phyloP scores from a whole-genome alignment of 495 filamentous ascomycete species.

The Penicillium egyptiacum region DNA sequence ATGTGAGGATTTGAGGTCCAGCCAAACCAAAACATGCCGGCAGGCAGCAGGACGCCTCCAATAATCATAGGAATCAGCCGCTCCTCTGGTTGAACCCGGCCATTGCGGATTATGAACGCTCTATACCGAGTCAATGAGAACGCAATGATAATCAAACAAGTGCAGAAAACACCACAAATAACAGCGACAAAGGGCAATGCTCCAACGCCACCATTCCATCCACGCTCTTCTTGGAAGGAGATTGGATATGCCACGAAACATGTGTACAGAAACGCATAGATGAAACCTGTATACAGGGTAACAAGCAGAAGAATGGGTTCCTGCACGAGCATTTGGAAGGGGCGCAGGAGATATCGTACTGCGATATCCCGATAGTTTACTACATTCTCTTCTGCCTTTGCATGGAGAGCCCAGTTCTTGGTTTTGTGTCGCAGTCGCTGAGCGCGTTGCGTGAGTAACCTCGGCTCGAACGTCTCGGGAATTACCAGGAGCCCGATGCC shows the following conservation, averaged over 20 bases:
- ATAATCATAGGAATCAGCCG: conserved; percentile 53
- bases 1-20: conserved; percentile 48
- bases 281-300: conserved; percentile 38
- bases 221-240: conserved; percentile 48
- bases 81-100: conserved; percentile 45
- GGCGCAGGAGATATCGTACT: conserved; percentile 36
- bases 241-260: conserved; percentile 56
- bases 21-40: conserved; percentile 57
- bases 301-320: conserved; percentile 44
- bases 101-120: conserved; percentile 20
- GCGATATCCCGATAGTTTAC: conserved; percentile 34
- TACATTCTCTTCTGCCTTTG: conserved; percentile 20
- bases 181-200: conserved; percentile 56
- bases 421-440: conserved; percentile 50
- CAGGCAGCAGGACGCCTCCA: conserved; percentile 49
- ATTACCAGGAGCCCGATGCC: conserved; percentile 40
- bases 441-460: conserved; percentile 52
- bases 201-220: conserved; percentile 44
- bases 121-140: conserved; percentile 41
- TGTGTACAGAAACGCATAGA: conserved; percentile 42
- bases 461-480: conserved; percentile 55
- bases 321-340: conserved; percentile 31
- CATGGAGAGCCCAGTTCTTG: conserved; percentile 56
- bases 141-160: conserved; percentile 48
- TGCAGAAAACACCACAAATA: conserved; percentile 49